Conservation (phyloP, 768 basidiomycete genomes). For the Leucosporidium creatinivorum region DNA sequence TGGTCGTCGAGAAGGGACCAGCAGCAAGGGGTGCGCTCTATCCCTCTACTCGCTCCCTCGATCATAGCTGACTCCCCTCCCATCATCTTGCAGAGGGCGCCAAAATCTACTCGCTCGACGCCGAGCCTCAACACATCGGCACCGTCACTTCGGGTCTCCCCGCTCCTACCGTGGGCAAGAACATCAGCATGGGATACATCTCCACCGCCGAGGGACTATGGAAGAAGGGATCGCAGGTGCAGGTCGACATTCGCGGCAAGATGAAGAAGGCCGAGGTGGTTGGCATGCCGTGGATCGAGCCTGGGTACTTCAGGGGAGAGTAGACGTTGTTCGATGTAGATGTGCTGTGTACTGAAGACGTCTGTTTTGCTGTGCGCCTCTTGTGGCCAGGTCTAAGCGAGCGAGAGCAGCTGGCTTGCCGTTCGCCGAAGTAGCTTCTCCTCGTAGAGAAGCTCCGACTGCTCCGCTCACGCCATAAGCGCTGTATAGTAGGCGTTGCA, state of each 20-base stretch:
- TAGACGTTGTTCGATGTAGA: background rate
- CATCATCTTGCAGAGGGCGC: slow-evolving; percentile 19
- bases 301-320: slow-evolving; percentile 56
- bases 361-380: no score
- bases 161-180: slow-evolving; percentile 76
- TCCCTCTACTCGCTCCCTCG: slow-evolving; percentile 1
- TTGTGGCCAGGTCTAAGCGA: no score
- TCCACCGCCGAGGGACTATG: slow-evolving; percentile 57
- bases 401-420: no score
- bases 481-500: no score
- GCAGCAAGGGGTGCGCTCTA: slow-evolving; percentile 74
- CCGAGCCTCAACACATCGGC: slow-evolving; percentile 45
- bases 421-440: no score
- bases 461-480: no score
- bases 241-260: slow-evolving; percentile 78
- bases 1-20: slow-evolving; percentile 65
- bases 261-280: slow-evolving; percentile 63
- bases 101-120: slow-evolving; percentile 17
- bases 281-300: slow-evolving; percentile 79
- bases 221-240: slow-evolving; percentile 80
- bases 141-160: slow-evolving; percentile 90
- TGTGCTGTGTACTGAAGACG: no score
- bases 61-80: background rate
- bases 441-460: no score
- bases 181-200: slow-evolving; percentile 96